phyloP scores from a whole-genome alignment of 768 basidiomycete genomes.

The Botryobasidium botryosum region DNA sequence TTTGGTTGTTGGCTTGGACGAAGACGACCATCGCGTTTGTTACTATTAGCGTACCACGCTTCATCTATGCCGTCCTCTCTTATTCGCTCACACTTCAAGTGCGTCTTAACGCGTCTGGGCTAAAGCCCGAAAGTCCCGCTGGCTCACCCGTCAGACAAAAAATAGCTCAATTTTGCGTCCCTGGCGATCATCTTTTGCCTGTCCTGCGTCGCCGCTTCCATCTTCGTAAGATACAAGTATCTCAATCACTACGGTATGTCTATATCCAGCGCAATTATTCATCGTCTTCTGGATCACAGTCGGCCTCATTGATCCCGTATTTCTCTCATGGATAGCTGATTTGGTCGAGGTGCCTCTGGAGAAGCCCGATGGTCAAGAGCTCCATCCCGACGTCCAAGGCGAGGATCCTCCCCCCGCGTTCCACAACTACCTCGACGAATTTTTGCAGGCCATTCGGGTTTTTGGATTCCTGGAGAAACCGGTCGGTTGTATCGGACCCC shows the following conservation, averaged over 20 bases:
- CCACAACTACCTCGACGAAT: conserved; percentile 95
- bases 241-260: conserved; percentile 25
- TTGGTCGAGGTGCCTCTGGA: conserved; percentile 66
- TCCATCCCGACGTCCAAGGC: conserved; percentile 77
- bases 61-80: conserved; percentile 60
- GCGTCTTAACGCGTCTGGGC: conserved; percentile 15
- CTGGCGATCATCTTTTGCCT: conserved; percentile 62
- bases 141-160: neutral
- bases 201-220: conserved; percentile 51
- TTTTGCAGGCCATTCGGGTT: conserved; percentile 86
- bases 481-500: conserved; percentile 28
- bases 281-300: too few species aligned
- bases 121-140: neutral
- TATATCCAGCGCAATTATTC: conserved; percentile 45
- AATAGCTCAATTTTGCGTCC: conserved; percentile 81
- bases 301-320: conserved; percentile 7
- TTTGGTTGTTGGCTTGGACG: conserved; percentile 69
- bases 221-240: conserved; percentile 52
- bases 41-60: conserved; percentile 68
- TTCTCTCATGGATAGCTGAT: conserved; percentile 20
- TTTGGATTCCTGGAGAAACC: conserved; percentile 98
- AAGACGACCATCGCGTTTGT: conserved; percentile 57
- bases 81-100: conserved; percentile 85
- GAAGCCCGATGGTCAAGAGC: conserved; percentile 69
- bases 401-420: conserved; percentile 52